Percentiles rank a stretch among this genome's conserved stretches.
Conservation (phyloP, 2,329 filamentous ascomycete genomes). For the Colletotrichum sp. region DNA sequence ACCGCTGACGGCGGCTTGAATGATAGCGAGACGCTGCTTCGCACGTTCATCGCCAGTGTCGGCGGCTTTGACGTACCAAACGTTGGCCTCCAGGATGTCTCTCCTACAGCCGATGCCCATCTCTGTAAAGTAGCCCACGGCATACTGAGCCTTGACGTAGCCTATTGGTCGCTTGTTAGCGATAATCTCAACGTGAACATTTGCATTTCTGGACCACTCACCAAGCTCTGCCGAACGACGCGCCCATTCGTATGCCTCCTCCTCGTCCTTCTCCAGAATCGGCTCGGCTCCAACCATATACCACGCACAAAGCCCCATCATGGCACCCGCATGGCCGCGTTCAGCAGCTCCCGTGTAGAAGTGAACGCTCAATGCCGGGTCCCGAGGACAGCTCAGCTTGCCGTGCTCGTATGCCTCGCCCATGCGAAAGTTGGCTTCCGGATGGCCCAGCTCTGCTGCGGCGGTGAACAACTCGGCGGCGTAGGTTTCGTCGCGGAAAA, state of each 20-base stretch:
- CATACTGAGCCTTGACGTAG: constrained; percentile 82
- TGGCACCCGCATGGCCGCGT: constrained; percentile 80
- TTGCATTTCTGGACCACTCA: constrained; percentile 49
- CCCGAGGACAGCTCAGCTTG: constrained; percentile 82
- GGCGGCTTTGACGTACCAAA: constrained; percentile 97
- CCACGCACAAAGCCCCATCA: constrained; percentile 99
- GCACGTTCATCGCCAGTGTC: constrained; percentile 91
- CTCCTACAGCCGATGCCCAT: constrained; percentile 96
- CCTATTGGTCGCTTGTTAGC: constrained; percentile 46
- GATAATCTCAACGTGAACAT: not conserved
- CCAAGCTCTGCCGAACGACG: constrained; percentile 83
- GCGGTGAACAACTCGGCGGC: constrained; percentile 94
- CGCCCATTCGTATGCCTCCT: constrained; percentile 97
- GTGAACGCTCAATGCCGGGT: constrained; percentile 92
- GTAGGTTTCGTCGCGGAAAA: constrained; percentile 90
- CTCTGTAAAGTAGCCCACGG: constrained; percentile 95
- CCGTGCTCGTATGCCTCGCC: constrained; percentile 98
- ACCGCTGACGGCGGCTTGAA: constrained; percentile 78
- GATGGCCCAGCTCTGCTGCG: constrained; percentile 88
- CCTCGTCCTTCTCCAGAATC: constrained; percentile 91
- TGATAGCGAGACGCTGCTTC: constrained; percentile 84
- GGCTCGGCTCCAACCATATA: constrained; percentile 96
- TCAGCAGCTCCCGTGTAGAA: constrained; percentile 96
- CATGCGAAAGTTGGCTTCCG: constrained; percentile 84
- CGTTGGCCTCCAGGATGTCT: constrained; percentile 95